Evolutionary conservation across 2,329 filamentous ascomycete genomes (phyloP), one percentile per base, ranked within the genome.

Genomic region (Colletotrichum tropicicola): DNA sequence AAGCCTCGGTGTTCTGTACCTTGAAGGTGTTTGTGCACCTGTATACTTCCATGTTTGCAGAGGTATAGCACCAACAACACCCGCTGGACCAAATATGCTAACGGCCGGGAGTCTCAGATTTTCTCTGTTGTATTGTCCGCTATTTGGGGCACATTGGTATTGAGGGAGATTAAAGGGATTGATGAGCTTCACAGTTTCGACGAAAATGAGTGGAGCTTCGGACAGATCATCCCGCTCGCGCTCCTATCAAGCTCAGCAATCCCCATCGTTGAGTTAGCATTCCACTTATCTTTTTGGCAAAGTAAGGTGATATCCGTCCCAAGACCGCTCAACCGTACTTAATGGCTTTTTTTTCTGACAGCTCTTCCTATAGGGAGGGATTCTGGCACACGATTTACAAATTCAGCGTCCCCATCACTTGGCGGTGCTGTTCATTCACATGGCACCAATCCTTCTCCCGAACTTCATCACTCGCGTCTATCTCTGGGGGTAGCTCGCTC

Each of bases 201-300:
- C 7, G 39, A 59, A 27, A 43, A 55, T 8, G 49, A 61, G 2
- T 61, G 58, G 58, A 41, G 32, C 0, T 56, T 61, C 27, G 51
- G 51, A 2, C 58, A 61, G n/a, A 7, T 61, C 2, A 47, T 61
- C 10, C 6, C 58, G 5, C 23, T 61, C 3, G 58, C 32, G 3
- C 51, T 61, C 10, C 12, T 47, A 3, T 39, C 28, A 8, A 32
- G 19, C 2, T 23, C 39, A 7, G 8, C 37, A 1, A 9, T 45
- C 4, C 39, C 27, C 7, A 27, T 53, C 7, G 25, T 45, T 8
- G 48, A 52, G 4, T 19, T 45, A 10, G 5, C 15, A 4, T 21
- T 6, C 6, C 23, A 52, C 25, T 28, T 15, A 9, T 21, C 6
- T 19, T 2, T 6, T 27, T 37, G 3, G 5, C 17, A n/a, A 12